phyloP scores from a whole-genome alignment of 2,329 filamentous ascomycete genomes.

The Trichophyton mentagrophytes region DNA sequence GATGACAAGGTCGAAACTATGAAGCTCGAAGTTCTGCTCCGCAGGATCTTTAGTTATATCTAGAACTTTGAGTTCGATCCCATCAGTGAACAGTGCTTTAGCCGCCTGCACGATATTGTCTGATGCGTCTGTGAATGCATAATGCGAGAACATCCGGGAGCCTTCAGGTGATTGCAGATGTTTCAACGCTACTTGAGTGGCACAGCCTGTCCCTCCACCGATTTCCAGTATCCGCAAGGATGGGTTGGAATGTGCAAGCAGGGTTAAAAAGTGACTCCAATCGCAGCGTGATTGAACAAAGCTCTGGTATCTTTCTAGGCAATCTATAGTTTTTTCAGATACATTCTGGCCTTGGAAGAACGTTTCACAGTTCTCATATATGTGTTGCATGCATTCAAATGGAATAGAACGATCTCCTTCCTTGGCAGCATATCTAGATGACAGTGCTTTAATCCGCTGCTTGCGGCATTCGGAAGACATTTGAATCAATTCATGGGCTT shows the following conservation, averaged over 20 bases:
- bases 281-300: not conserved
- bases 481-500: not conserved
- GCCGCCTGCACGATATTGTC: not conserved
- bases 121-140: constrained; percentile 7
- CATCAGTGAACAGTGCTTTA: not conserved
- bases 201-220: constrained; percentile 11
- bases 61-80: constrained; percentile 8
- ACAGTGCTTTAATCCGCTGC: not conserved
- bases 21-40: constrained; percentile 14
- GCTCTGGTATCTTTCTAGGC: not conserved
- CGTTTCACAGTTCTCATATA: not conserved
- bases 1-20: constrained; percentile 15
- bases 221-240: constrained; percentile 13
- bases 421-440: not conserved
- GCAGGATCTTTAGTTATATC: constrained; percentile 14
- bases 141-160: constrained; percentile 2
- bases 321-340: not conserved
- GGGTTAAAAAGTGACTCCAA: not conserved
- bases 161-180: not conserved
- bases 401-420: not conserved
- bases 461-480: not conserved
- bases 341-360: not conserved
- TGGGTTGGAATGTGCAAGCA: constrained; percentile 11
- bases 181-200: constrained; percentile 1
- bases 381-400: not conserved